Conservation (phyloP, 78 protist genomes). For the Mantamonas sphyraenae region DNA sequence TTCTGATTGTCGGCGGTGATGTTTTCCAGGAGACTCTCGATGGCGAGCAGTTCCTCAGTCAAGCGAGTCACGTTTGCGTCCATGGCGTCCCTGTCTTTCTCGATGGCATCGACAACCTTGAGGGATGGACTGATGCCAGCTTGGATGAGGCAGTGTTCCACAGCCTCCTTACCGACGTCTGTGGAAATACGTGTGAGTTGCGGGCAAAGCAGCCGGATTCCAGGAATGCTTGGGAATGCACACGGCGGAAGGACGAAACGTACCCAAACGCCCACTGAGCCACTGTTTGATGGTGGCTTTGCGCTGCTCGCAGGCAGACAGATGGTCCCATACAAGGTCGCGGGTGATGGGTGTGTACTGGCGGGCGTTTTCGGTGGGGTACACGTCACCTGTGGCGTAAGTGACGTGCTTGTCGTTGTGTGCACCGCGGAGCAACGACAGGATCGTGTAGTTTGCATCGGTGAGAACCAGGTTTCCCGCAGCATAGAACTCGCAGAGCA, state of each 20-base stretch:
- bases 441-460: constrained; percentile 34
- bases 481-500: constrained; percentile 60
- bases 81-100: too few species aligned
- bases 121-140: too few species aligned
- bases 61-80: too few species aligned
- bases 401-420: constrained; percentile 19
- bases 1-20: too few species aligned
- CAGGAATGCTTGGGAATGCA: not conserved
- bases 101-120: not conserved
- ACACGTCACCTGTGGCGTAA: constrained; percentile 48
- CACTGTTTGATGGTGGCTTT: not conserved
- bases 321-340: not conserved
- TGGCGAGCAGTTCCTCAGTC: too few species aligned
- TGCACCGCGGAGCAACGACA: constrained; percentile 46
- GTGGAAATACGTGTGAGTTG: not conserved
- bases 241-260: not conserved
- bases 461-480: constrained; percentile 64
- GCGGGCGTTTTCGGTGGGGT: constrained; percentile 13
- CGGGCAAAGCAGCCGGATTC: not conserved
- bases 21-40: too few species aligned
- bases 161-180: constrained; percentile 33
- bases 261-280: not conserved
- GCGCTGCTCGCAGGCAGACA: not conserved
- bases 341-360: not conserved
- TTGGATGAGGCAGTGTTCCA: constrained; percentile 39